Evolutionary conservation across 164 flowering plant genomes (phyloP).

Genomic region (Euptelea pleiosperma): DNA sequence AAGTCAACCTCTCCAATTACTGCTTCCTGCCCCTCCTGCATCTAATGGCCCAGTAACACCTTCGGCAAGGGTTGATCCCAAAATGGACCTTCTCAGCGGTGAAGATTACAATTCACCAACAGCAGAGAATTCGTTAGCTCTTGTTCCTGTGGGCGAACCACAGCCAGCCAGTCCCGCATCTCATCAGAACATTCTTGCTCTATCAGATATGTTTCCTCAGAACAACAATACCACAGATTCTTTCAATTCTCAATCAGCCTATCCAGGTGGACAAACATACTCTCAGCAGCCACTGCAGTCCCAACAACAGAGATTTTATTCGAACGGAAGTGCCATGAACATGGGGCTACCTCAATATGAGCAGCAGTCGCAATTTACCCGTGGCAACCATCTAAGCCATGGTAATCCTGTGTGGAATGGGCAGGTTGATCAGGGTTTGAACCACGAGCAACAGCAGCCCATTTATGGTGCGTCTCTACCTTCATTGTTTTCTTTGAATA

Average conservation of each 20-base stretch:
- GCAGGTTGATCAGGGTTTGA: constrained; percentile 35
- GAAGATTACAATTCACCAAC: constrained; percentile 68
- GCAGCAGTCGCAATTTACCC: constrained; percentile 45
- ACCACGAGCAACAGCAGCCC: constrained; percentile 47
- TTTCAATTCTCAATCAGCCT: constrained; percentile 26
- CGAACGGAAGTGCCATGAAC: constrained; percentile 55
- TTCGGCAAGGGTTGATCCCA: constrained; percentile 43
- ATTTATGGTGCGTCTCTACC: constrained; percentile 20
- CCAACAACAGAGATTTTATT: constrained; percentile 32
- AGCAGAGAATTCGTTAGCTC: constrained; percentile 58
- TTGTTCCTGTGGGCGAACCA: constrained; percentile 69
- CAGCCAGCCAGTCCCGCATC: constrained; percentile 47
- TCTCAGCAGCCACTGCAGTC: constrained; percentile 46
- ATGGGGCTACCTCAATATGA: constrained; percentile 38
- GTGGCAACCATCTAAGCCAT: constrained; percentile 25
- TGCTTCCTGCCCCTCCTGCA: constrained; percentile 30
- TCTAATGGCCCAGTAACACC: constrained; percentile 24
- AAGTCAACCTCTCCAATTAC: constrained; percentile 28
- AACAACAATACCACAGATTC: constrained; percentile 30
- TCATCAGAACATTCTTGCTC: constrained; percentile 67
- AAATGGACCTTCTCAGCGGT: constrained; percentile 82
- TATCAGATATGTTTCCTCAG: constrained; percentile 60
- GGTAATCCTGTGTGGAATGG: constrained; percentile 70
- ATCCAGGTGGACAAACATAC: constrained; percentile 34
- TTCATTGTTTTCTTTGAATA: not conserved